phyloP scores from a whole-genome alignment of 345 rosid genomes.

The Hibiscus syriacus region DNA sequence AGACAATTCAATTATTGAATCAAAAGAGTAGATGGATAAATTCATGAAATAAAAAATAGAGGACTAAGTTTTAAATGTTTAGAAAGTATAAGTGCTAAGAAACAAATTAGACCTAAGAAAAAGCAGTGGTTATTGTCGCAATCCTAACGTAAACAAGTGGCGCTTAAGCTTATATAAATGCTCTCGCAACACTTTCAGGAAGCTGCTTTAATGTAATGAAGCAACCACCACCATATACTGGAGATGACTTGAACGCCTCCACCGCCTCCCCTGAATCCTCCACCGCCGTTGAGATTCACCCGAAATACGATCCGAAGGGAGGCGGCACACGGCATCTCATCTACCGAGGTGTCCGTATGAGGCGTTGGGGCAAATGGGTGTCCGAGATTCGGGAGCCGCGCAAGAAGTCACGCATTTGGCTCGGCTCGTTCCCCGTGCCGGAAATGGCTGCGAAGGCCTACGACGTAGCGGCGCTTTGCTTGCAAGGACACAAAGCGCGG shows the following conservation, averaged over 20 bases:
- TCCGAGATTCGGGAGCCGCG: slow-evolving; percentile 90
- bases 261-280: background rate
- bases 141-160: background rate
- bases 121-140: background rate
- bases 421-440: slow-evolving; percentile 64
- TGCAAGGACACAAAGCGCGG: slow-evolving; percentile 64
- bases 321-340: slow-evolving; percentile 51
- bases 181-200: background rate
- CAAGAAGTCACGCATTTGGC: no score
- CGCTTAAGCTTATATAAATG: slow-evolving; percentile 24
- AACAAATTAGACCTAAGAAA: background rate
- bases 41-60: no score
- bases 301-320: slow-evolving; percentile 3
- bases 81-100: no score
- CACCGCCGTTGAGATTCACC: background rate
- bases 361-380: slow-evolving; percentile 94
- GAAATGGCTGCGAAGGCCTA: slow-evolving; percentile 91
- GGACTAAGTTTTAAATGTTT: no score
- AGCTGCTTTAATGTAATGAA: slow-evolving; percentile 32
- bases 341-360: slow-evolving; percentile 67
- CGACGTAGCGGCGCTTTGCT: slow-evolving; percentile 68
- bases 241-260: slow-evolving; percentile 31
- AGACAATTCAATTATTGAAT: no score
- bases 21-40: no score
- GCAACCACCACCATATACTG: slow-evolving; percentile 32